Evolutionary conservation across 371 early-diverging fungal species (phyloP), one percentile per base, ranked within the genome.

Genomic region (Lichtheimia ornata): DNA sequence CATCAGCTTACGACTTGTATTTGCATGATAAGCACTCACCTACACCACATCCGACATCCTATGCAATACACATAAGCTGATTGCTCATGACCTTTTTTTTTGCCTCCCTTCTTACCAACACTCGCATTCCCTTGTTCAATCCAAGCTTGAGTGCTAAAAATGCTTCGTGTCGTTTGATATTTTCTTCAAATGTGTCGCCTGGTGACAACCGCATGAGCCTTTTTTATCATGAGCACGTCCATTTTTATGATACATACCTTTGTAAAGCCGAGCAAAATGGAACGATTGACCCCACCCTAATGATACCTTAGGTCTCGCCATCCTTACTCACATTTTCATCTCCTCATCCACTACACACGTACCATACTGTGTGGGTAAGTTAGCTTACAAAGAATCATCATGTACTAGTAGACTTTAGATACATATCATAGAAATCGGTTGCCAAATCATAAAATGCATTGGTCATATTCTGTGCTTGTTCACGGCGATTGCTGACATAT

Each of bases 21-120:
- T 53, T 6, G 25, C n/a, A 20, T 14, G 14, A 11, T 58, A 47
- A 11, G 18, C 17, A 61, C 66, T 65, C 64, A 63, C 91, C 92
- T 22, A 92, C 92, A 65, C 93, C 93, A 59, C 92, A 92, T 18
- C 93, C 93, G 24, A 90, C 88, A 73, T 92, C 76, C 76, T 76
- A 54, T 56, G 50, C 35, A 55, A 44, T 25, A 2, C 54, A 2
- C 5, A 1, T 47, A 47, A 47, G 47, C 20, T 47, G 6, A 11
- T 3, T 47, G n/a, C 47, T 20, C 47, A 47, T 6, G 14, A n/a
- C 18, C 18, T 18, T 47, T 47, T 2, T 47, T 25, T 47, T n/a
- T 2, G 1, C 18, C 15, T 35, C 11, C 17, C 40, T 9, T 56
- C 69, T 53, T 67, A 76, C 92, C 53, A 87, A 70, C 2, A 86